Percentiles rank a stretch among this genome's conserved stretches.
Conservation (phyloP, 371 early-diverging fungal genomes). For the Mortierella sp. region DNA sequence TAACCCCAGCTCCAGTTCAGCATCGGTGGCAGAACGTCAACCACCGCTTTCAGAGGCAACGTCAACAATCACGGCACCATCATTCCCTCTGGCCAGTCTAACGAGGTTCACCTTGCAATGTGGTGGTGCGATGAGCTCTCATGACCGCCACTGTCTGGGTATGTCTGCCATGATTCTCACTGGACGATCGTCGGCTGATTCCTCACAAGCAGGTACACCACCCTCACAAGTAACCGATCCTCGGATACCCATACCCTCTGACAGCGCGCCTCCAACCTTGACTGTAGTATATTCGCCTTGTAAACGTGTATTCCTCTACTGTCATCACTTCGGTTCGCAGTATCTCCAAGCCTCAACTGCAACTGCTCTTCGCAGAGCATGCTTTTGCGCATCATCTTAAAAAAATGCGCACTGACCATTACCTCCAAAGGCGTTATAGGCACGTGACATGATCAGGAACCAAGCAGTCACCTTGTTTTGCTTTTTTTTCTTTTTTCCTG, state of each 20-base stretch:
- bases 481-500: background rate
- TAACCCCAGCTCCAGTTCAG: background rate
- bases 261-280: background rate
- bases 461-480: constrained; percentile 3
- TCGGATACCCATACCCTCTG: background rate
- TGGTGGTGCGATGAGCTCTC: constrained; percentile 27
- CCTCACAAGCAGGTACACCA: constrained; percentile 5
- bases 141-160: constrained; percentile 28
- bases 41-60: background rate
- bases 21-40: background rate
- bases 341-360: constrained; percentile 6
- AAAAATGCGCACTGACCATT: constrained; percentile 12
- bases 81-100: constrained; percentile 26
- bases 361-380: background rate
- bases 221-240: background rate
- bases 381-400: constrained; percentile 20
- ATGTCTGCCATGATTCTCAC: constrained; percentile 31
- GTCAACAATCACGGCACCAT: background rate
- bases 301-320: constrained; percentile 9
- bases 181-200: constrained; percentile 17
- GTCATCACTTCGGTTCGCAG: constrained; percentile 32
- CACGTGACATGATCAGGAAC: background rate
- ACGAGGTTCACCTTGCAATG: constrained; percentile 20
- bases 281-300: background rate
- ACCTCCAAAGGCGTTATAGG: background rate